Evolutionary conservation across 164 flowering plant species (phyloP).

Genomic region (Chimonanthus salicifolius): DNA sequence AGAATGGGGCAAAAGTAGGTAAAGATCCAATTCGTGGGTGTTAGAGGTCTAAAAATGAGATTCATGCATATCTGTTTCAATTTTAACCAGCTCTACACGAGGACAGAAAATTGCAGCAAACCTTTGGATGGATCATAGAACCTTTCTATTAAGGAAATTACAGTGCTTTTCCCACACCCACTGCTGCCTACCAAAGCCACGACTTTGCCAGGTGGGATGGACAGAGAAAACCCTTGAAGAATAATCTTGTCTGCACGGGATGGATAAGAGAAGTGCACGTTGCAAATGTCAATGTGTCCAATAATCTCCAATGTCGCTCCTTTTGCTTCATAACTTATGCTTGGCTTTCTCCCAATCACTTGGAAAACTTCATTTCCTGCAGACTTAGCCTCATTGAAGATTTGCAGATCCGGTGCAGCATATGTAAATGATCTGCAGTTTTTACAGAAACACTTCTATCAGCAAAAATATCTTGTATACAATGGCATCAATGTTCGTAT

Average conservation of each 20-base stretch:
- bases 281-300: slow-evolving; percentile 43
- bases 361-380: slow-evolving; percentile 55
- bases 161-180: slow-evolving; percentile 72
- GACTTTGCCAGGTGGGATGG: slow-evolving; percentile 60
- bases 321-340: slow-evolving; percentile 23
- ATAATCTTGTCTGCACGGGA: slow-evolving; percentile 40
- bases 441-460: no score
- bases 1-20: no score
- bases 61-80: not conserved
- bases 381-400: slow-evolving; percentile 64
- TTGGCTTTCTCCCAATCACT: slow-evolving; percentile 47
- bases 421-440: slow-evolving; percentile 58
- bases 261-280: slow-evolving; percentile 55
- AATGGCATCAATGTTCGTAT: no score
- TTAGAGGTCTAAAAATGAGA: not conserved
- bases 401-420: slow-evolving; percentile 68
- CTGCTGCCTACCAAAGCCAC: slow-evolving; percentile 73
- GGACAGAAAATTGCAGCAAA: slow-evolving; percentile 8
- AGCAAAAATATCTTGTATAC: no score
- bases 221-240: slow-evolving; percentile 53
- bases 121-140: slow-evolving; percentile 61
- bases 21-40: no score
- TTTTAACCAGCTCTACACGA: not conserved
- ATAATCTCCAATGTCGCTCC: slow-evolving; percentile 26
- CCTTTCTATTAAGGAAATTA: slow-evolving; percentile 53